phyloP scores from a whole-genome alignment of 768 basidiomycete genomes.

The Pholiota microspora region DNA sequence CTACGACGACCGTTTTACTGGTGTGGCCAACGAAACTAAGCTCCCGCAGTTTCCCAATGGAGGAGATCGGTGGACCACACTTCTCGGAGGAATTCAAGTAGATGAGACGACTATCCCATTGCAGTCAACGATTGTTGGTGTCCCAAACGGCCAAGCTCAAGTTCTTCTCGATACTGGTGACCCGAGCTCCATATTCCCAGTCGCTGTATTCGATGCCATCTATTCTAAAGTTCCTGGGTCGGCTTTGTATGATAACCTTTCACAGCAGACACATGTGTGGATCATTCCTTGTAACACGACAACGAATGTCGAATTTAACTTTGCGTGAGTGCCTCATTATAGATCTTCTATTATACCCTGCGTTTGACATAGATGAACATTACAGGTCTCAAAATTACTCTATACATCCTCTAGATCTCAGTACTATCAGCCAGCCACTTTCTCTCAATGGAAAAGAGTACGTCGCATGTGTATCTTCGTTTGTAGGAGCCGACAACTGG shows the following conservation, averaged over 20 bases:
- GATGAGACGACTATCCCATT: constrained; percentile 27
- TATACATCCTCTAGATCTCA: constrained; percentile 45
- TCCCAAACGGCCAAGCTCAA: constrained; percentile 29
- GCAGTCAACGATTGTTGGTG: constrained; percentile 26
- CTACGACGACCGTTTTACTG: constrained; percentile 32
- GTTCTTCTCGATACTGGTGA: constrained; percentile 44
- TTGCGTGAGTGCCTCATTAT: constrained; percentile 32
- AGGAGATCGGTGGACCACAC: constrained; percentile 38
- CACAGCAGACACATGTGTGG: constrained; percentile 29
- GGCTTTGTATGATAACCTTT: constrained; percentile 20
- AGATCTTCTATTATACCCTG: constrained; percentile 13
- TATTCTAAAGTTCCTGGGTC: constrained; percentile 37
- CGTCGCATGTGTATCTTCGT: constrained; percentile 36
- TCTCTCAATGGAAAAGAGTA: constrained; percentile 27
- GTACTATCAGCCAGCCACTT: constrained; percentile 24
- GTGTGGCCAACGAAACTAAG: constrained; percentile 28
- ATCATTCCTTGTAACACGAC: constrained; percentile 36
- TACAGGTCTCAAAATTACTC: constrained; percentile 30
- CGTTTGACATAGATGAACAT: neutral
- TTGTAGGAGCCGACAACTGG: constrained; percentile 26
- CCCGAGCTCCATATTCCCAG: constrained; percentile 35
- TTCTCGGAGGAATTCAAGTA: constrained; percentile 36
- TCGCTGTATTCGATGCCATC: constrained; percentile 31
- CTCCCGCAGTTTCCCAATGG: constrained; percentile 32
- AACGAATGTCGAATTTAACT: constrained; percentile 32